Conservation (phyloP, 208 protist genomes). For the Angomonas ambiguus region DNA sequence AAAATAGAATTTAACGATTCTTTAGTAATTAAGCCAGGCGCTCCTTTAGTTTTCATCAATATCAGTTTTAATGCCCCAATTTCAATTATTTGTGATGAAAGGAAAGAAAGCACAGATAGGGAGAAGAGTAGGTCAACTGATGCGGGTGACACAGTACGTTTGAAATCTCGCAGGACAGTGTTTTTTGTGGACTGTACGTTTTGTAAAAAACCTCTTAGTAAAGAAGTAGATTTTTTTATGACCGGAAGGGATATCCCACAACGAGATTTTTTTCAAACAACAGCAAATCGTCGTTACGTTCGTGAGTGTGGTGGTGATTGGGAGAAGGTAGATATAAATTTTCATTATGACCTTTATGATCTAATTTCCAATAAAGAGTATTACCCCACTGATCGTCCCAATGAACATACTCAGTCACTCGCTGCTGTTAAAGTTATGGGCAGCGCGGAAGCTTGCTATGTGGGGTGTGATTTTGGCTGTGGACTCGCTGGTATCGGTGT, state of each 20-base stretch:
- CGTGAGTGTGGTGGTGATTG: not conserved
- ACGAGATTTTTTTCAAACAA: not conserved
- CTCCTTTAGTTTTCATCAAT: not conserved
- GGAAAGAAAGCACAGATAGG: not conserved
- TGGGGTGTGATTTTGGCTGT: not conserved
- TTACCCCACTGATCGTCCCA: not conserved
- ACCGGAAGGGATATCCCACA: not conserved
- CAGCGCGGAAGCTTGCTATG: not conserved
- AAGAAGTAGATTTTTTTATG: slow-evolving; percentile 2
- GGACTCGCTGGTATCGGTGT: not conserved
- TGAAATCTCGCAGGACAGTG: not conserved
- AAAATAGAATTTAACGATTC: not conserved
- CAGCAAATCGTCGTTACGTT: not conserved
- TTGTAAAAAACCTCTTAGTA: not conserved
- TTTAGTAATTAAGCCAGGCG: not conserved
- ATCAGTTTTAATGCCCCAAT: not conserved
- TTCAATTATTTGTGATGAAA: not conserved
- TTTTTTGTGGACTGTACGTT: slow-evolving; percentile 4
- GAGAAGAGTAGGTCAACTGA: too few species aligned
- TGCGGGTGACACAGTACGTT: too few species aligned
- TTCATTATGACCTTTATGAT: not conserved
- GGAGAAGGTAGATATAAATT: not conserved
- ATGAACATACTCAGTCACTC: not conserved
- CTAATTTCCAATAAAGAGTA: not conserved
- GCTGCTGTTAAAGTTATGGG: not conserved